Base-by-base conservation (phyloP, 1,284 basidiomycete genomes). In the Tremellales sp. region DNA sequence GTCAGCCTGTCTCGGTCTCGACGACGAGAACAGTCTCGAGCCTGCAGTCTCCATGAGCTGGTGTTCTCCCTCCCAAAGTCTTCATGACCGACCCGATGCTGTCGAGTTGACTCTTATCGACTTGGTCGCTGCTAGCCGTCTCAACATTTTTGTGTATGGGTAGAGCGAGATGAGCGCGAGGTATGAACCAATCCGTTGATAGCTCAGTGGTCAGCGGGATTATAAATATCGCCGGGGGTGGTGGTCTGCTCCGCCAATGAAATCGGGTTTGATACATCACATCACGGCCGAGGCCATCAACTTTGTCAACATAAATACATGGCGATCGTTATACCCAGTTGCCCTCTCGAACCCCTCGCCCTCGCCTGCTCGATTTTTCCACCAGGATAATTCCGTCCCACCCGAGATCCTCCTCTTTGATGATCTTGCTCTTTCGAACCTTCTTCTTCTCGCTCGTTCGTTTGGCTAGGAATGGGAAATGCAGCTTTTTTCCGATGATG, bases 1-100 rank as follows among this genome's bases (percentile, higher is more conserved):
- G 64, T 92, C 87, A 38, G 85, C 86, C 61, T 78, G 78, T 56
- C 81, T 77, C 44, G 62, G 55, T 16, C 50, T 40, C 6, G 69
- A 57, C n/a, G 68, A 51, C 8, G 69, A 68, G 55, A 74, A 64
- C 13, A 66, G 52, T 39, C 69, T 60, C 34, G 61, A 49, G 31
- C 54, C 63, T 68, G 48, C 1, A 18, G 49, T 41, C 27, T 40
- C n/a, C 21, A 27, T 7, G 25, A 32, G 40, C 32, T 31, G 29
- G 39, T 33, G 16, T 14, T 31, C 21, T 31, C 24, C 5, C 9
- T 13, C 25, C 16, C 16, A 29, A 3, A 14, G 25, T 24, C 21
- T 6, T 1, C 7, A n/a, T 18, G 6, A 31, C 38, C 13, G 13
- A 51, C 37, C 39, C 21, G 38, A 47, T 6, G 39, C 22, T 27